Evolutionary conservation across 2,329 filamentous ascomycete species (phyloP), one percentile per base, ranked within the genome.

Genomic region (Aspergillus pseudotamarii): DNA sequence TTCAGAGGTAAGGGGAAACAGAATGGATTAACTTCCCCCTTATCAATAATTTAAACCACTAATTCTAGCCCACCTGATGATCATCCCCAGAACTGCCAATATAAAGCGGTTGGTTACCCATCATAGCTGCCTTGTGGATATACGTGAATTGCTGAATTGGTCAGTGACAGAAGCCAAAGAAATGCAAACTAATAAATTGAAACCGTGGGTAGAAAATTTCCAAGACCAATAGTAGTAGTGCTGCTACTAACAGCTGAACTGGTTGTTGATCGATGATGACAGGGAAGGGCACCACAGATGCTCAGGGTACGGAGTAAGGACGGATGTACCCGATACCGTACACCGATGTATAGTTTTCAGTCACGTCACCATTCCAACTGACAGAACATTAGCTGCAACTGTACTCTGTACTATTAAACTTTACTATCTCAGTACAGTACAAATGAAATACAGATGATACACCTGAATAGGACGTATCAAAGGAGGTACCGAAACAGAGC

Each of bases 251-350:
- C 16, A n/a, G 19, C 38, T 19, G 16, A n/a, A 10, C 16, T 41
- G 38, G 38, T 41, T 41, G 38, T 41, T 10, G 19, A 53, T 34
- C 16, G 10, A 11, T 10, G 30, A 19, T 36, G 34, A 41, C 16
- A 41, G 16, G 16, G 19, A 19, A 41, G 16, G 8, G 8, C n/a
- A 41, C 8, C 38, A 41, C 36, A 11, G 1, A 38, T 38, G 14
- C 36, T 38, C 38, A 41, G 6, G 38, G 43, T 21, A 19, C 4
- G 30, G 32, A 19, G 50, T 36, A 32, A 54, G 36, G 32, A 54
- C 51, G 51, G 30, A 36, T 54, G 30, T 54, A 54, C 30, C 30
- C 51, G 51, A 54, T 54, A 54, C 51, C 51, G 51, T 54, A 54
- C 19, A 8, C n/a, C 51, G 8, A 50, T 32, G 51, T 54, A 55